Percentiles rank a stretch among this genome's conserved stretches.
These are phyloP conservation scores for Tetracladium maxilliforme DNA, from an alignment of 2,329 filamentous ascomycete genomes.

Conservation along the genomic window DNA sequence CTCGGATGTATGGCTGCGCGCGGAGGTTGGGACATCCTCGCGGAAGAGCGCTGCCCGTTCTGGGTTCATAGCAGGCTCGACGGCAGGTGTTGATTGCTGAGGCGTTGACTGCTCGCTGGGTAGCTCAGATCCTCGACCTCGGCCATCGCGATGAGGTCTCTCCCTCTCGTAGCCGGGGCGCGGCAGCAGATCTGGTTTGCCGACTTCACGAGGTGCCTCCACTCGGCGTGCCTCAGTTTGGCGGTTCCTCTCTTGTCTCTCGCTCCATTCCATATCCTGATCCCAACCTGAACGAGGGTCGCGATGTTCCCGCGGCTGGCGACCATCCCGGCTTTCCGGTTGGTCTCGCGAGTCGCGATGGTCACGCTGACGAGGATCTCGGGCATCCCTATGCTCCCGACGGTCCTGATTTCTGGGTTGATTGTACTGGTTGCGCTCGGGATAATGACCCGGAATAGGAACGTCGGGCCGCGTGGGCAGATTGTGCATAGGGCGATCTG, in stretches of 20 bases:
- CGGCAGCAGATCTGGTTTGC: no score
- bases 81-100: constrained; percentile 9
- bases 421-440: constrained; percentile 3
- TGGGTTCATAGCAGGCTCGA: constrained; percentile 9
- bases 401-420: constrained; percentile 2
- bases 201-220: no score
- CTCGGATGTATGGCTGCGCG: constrained; percentile 7
- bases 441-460: constrained; percentile 32
- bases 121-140: constrained; percentile 10
- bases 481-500: constrained; percentile 16
- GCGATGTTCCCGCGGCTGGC: constrained; percentile 2
- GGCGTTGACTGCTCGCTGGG: constrained; percentile 13
- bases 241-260: no score
- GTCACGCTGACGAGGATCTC: neutral
- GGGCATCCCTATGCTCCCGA: neutral
- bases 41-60: no score
- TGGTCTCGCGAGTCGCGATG: constrained; percentile 1
- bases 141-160: constrained; percentile 11
- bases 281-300: constrained; percentile 14
- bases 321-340: constrained; percentile 1
- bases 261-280: no score
- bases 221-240: no score
- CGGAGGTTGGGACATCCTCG: no score
- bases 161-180: no score
- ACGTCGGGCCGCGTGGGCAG: constrained; percentile 45